Conservation (phyloP, 2,329 filamentous ascomycete genomes). For the Bipolaris gigantea region DNA sequence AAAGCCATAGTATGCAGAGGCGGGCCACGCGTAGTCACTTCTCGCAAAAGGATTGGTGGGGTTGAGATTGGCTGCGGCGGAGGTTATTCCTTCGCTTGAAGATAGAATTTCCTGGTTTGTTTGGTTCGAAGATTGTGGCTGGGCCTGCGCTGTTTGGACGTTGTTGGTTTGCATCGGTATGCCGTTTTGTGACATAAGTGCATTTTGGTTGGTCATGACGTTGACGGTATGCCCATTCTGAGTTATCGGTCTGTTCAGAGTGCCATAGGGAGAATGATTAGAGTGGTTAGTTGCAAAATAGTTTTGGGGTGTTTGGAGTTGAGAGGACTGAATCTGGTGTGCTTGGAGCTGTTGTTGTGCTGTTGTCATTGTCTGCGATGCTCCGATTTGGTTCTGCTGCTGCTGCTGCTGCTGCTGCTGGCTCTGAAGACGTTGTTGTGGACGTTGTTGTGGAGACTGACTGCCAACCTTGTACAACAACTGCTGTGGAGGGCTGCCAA, state of each 20-base stretch:
- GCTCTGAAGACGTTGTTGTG: constrained; percentile 11
- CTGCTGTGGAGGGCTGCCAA: constrained; percentile 27
- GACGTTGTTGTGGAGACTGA: constrained; percentile 25
- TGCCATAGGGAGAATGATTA: constrained; percentile 27
- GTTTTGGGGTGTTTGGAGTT: constrained; percentile 25
- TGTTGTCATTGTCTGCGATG: constrained; percentile 18
- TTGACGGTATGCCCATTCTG: constrained; percentile 19
- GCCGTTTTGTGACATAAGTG: constrained; percentile 10
- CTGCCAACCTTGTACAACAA: constrained; percentile 21
- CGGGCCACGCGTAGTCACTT: constrained; percentile 30
- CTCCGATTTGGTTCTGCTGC: constrained; percentile 22
- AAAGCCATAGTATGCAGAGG: constrained; percentile 30
- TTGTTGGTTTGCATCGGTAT: constrained; percentile 9
- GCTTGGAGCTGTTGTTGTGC: constrained; percentile 12
- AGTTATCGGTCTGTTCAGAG: constrained; percentile 27
- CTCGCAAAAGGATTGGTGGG: constrained; percentile 27
- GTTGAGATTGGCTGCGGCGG: constrained; percentile 21
- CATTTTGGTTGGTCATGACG: constrained; percentile 7
- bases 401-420: constrained; percentile 9
- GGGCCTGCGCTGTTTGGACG: constrained; percentile 18
- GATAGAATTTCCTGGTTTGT: constrained; percentile 21
- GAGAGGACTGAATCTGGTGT: constrained; percentile 24
- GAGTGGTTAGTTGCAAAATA: constrained; percentile 26
- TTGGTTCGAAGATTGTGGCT: constrained; percentile 20
- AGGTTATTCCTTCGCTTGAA: background rate